Conservation (phyloP, 345 rosid species). For the Eucalyptus decipiens region DNA sequence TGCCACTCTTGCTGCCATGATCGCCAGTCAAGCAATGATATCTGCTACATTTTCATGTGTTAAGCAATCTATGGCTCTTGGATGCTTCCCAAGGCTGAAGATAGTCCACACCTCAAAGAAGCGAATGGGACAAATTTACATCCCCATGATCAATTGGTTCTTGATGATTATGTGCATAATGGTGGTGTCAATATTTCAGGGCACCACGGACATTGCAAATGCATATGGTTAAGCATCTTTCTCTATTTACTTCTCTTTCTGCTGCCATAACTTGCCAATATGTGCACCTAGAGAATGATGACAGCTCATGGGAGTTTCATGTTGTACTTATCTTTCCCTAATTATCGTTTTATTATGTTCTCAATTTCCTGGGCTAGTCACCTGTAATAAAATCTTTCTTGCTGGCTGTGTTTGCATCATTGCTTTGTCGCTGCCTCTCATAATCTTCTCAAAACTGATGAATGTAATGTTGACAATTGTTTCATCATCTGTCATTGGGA, state of each 20-base stretch:
- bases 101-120: constrained; percentile 85
- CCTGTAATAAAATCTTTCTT: background rate
- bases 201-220: constrained; percentile 93
- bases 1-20: constrained; percentile 87
- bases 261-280: background rate
- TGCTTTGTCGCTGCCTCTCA: background rate
- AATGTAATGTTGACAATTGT: background rate
- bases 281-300: background rate
- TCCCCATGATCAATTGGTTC: constrained; percentile 87
- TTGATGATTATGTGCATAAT: constrained; percentile 85
- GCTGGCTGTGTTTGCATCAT: background rate
- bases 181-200: constrained; percentile 74
- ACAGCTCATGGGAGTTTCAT: background rate
- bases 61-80: constrained; percentile 96
- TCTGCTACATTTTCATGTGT: constrained; percentile 96
- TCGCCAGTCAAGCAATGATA: constrained; percentile 99
- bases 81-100: constrained; percentile 94
- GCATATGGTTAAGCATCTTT: constrained; percentile 61
- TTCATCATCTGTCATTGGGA: background rate
- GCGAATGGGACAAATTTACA: constrained; percentile 89
- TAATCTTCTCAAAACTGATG: background rate
- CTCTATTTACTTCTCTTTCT: background rate
- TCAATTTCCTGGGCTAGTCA: background rate
- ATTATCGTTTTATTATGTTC: background rate
- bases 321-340: background rate